phyloP scores from a whole-genome alignment of 2,329 filamentous ascomycete genomes.

The Fusarium sp. region DNA sequence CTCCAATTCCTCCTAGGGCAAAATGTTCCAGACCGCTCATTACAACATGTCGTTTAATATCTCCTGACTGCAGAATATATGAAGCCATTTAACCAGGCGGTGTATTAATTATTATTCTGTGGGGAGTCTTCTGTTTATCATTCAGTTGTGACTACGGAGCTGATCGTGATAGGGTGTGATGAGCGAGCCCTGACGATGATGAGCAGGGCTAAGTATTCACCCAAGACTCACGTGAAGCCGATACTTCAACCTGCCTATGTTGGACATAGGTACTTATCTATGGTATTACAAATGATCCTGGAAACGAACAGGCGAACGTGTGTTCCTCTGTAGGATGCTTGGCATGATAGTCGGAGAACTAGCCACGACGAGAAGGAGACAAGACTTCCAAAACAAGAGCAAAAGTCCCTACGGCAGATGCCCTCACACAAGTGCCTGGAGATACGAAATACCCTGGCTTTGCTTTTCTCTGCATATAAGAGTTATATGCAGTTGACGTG shows the following conservation, averaged over 20 bases:
- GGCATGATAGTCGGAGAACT: constrained; percentile 20
- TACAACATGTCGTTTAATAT: constrained; percentile 1
- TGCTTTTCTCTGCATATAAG: not conserved
- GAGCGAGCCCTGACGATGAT: constrained; percentile 17
- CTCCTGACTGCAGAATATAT: constrained; percentile 5
- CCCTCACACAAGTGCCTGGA: constrained; percentile 4
- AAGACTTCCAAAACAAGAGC: constrained; percentile 12
- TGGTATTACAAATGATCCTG: not conserved
- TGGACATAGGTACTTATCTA: constrained; percentile 11
- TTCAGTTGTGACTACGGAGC: not conserved
- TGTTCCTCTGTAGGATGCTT: constrained; percentile 1
- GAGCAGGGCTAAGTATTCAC: not conserved
- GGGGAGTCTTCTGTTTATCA: not conserved
- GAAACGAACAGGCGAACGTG: not conserved
- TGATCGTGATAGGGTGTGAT: constrained; percentile 21
- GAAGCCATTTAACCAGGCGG: constrained; percentile 27
- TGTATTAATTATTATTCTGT: constrained; percentile 21
- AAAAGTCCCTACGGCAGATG: constrained; percentile 22
- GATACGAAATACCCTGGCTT: not conserved
- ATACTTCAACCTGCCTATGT: not conserved
- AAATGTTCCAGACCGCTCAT: constrained; percentile 32
- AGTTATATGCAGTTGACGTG: not conserved
- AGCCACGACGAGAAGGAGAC: constrained; percentile 31
- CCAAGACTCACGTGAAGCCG: not conserved
- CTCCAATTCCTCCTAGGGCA: not conserved